A percentile compares a stretch with the other conserved stretches of the same genome.
Conservation (phyloP, 352 stramenopile species). For the Plasmopara muralis region DNA sequence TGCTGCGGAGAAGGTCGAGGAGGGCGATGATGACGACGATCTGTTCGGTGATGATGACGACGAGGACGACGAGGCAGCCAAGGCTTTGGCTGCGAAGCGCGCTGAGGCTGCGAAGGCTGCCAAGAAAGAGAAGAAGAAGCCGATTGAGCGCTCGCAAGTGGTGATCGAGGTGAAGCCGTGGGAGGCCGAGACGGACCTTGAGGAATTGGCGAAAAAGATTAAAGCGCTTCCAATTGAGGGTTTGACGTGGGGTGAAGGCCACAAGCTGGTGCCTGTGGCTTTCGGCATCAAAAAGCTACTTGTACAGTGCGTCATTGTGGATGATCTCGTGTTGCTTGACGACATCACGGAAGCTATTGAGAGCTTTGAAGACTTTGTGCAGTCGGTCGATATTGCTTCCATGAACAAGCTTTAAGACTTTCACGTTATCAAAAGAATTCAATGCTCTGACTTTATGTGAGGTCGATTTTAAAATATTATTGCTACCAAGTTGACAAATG, state of each 20-base stretch:
- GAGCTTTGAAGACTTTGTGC: slow-evolving; percentile 77
- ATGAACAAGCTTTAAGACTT: slow-evolving; percentile 83
- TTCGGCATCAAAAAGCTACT: slow-evolving; percentile 87
- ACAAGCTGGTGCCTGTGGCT: slow-evolving; percentile 80
- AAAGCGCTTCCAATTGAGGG: slow-evolving; percentile 67
- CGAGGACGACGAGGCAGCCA: slow-evolving; percentile 48
- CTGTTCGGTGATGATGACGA: slow-evolving; percentile 55
- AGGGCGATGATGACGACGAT: slow-evolving; percentile 47
- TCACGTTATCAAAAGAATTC: not conserved
- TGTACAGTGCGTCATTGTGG: slow-evolving; percentile 77
- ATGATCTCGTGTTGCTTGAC: slow-evolving; percentile 72
- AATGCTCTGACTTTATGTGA: no score
- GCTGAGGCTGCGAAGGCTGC: slow-evolving; percentile 43
- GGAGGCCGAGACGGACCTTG: slow-evolving; percentile 73
- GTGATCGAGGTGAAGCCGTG: slow-evolving; percentile 69
- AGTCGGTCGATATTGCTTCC: slow-evolving; percentile 78
- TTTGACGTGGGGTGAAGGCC: slow-evolving; percentile 68
- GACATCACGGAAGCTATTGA: slow-evolving; percentile 81
- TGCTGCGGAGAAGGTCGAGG: slow-evolving; percentile 24
- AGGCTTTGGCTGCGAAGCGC: slow-evolving; percentile 44
- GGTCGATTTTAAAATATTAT: no score
- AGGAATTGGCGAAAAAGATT: slow-evolving; percentile 65
- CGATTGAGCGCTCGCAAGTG: slow-evolving; percentile 52
- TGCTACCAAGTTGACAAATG: no score
- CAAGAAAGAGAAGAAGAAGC: slow-evolving; percentile 69